Percentiles rank a stretch among this genome's conserved stretches.
Evolutionary conservation across 139 green algal species (phyloP).

Genomic region (Monoraphidium neglectum): DNA sequence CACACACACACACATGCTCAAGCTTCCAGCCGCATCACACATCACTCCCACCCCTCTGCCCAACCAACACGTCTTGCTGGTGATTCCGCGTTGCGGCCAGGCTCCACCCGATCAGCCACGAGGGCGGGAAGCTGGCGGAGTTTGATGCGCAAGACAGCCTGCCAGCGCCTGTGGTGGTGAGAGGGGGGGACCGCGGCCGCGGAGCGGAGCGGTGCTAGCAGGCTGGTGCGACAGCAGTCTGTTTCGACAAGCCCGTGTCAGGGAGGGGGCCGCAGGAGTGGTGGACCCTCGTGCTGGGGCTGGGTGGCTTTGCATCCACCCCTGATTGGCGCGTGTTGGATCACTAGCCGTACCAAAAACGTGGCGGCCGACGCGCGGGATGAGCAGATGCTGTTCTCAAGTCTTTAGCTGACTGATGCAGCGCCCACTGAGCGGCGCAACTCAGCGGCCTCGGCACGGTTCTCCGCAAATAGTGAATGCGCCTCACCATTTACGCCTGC

Average conservation of each 20-base stretch:
- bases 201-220: not conserved
- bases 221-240: not conserved
- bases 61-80: not conserved
- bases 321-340: no score
- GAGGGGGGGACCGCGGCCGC: not conserved
- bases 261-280: no score
- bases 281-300: no score
- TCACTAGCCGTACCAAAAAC: no score
- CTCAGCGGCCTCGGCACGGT: not conserved
- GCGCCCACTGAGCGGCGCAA: not conserved
- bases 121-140: slow-evolving; percentile 24
- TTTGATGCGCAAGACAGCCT: slow-evolving; percentile 29
- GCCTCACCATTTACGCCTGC: not conserved
- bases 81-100: not conserved
- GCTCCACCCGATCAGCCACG: slow-evolving; percentile 21
- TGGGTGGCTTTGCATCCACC: no score
- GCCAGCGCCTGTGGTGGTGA: slow-evolving; percentile 43
- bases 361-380: no score
- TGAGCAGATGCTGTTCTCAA: no score
- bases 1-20: not conserved
- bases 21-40: not conserved
- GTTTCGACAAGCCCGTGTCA: not conserved
- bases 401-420: not conserved
- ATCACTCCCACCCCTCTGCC: not conserved
- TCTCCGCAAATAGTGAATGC: not conserved